phyloP scores from a whole-genome alignment of 2,329 filamentous ascomycete species.

The Hymenoscyphus albidus region DNA sequence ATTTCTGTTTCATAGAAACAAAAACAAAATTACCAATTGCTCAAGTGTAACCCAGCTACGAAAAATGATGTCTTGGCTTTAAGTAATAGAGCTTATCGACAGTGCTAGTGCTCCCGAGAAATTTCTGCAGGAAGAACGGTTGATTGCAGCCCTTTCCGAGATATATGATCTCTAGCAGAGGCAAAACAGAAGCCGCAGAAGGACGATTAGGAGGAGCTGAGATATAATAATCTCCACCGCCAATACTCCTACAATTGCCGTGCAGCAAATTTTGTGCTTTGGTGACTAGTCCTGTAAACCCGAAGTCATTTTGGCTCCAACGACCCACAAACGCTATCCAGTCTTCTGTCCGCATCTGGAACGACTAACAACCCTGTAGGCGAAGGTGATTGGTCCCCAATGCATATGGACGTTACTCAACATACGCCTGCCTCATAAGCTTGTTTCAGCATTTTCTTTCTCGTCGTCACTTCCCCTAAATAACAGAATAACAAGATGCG shows the following conservation, averaged over 20 bases:
- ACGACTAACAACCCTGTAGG: background rate
- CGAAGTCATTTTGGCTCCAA: background rate
- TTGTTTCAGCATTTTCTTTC: background rate
- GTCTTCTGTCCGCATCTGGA: background rate
- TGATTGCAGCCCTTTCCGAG: background rate
- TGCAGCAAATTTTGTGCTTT: background rate
- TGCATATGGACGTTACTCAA: background rate
- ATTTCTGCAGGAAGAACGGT: background rate
- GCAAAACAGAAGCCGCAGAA: background rate
- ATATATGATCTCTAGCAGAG: too few relatives aligned
- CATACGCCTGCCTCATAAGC: background rate
- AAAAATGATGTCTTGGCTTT: slow-evolving; percentile 2
- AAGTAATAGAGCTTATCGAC: background rate
- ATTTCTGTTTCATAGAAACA: slow-evolving; percentile 7
- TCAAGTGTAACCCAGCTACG: background rate
- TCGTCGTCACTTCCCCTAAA: background rate
- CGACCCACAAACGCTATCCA: background rate
- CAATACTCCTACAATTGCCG: background rate
- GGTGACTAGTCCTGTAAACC: background rate
- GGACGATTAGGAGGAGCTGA: background rate
- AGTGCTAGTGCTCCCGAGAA: background rate
- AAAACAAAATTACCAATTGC: slow-evolving; percentile 8
- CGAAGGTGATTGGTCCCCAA: background rate
- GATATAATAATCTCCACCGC: background rate
- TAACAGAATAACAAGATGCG: too few relatives aligned